Conservation (phyloP, 2,329 filamentous ascomycete genomes). For the Apiospora arundinis region DNA sequence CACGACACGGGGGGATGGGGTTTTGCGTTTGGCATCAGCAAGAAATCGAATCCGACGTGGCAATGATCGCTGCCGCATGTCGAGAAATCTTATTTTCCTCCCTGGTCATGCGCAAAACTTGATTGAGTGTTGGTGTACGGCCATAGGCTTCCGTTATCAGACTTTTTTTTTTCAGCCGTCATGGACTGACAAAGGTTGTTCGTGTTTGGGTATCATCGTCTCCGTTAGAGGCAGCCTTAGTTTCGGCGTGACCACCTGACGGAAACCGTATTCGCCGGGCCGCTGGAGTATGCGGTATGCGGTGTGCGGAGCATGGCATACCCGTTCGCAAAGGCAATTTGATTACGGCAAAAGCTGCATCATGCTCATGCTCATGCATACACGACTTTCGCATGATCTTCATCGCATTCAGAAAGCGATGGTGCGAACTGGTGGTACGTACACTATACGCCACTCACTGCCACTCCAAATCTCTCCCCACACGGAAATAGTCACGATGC, state of each 20-base stretch:
- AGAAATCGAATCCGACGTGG: background rate
- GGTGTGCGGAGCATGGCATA: background rate
- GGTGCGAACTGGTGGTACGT: background rate
- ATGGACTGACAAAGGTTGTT: background rate
- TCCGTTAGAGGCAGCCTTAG: constrained; percentile 11
- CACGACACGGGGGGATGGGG: background rate
- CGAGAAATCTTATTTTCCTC: background rate
- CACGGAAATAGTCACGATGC: background rate
- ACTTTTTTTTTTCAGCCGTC: constrained; percentile 3
- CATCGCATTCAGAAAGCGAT: background rate
- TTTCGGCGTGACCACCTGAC: constrained; percentile 9
- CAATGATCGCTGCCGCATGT: background rate
- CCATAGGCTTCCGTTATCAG: background rate
- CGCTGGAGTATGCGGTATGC: background rate
- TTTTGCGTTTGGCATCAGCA: background rate
- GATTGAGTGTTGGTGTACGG: background rate
- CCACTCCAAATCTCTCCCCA: background rate
- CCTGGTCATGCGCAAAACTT: background rate
- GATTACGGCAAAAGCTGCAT: background rate
- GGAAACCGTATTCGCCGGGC: constrained; percentile 12
- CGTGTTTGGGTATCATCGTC: constrained; percentile 5
- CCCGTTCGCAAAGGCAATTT: constrained; percentile 2
- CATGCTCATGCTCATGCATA: background rate
- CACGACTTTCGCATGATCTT: background rate
- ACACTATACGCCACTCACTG: background rate